A percentile compares a stretch with the other conserved stretches of the same genome.
These are phyloP conservation scores for Claviceps sp. DNA, from an alignment of 2,329 filamentous ascomycete species.

Conservation along the genomic window DNA sequence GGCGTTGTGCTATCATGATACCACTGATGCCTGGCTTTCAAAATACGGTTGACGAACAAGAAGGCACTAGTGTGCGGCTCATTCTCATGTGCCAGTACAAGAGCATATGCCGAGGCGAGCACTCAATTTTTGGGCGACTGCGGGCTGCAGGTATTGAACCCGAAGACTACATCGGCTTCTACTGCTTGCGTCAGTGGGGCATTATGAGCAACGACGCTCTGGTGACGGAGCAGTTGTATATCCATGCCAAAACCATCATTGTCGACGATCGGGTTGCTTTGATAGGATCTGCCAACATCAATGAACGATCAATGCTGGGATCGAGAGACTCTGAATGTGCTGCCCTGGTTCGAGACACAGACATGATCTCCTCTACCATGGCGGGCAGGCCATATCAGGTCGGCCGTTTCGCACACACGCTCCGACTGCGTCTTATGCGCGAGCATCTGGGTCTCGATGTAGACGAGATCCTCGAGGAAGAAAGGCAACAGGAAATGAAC, in stretches of 20 bases:
- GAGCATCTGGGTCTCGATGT: conserved; percentile 95
- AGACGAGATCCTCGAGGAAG: conserved; percentile 75
- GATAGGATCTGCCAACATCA: conserved; percentile 97
- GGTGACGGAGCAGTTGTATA: conserved; percentile 93
- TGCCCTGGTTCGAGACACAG: conserved; percentile 78
- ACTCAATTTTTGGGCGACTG: conserved; percentile 81
- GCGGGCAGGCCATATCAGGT: conserved; percentile 79
- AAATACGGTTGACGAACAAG: conserved; percentile 86
- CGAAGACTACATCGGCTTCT: conserved; percentile 92
- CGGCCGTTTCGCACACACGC: conserved; percentile 80
- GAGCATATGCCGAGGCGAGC: conserved; percentile 85
- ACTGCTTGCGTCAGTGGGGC: conserved; percentile 83
- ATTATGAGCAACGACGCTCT: conserved; percentile 74
- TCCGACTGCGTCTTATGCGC: conserved; percentile 87
- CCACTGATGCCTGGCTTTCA: conserved; percentile 98
- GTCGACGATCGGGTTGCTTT: conserved; percentile 88
- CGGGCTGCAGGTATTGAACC: conserved; percentile 73
- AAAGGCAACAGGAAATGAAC: conserved; percentile 54
- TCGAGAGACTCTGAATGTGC: conserved; percentile 86
- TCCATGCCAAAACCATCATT: conserved; percentile 93
- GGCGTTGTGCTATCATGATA: conserved; percentile 81
- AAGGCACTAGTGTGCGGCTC: conserved; percentile 83
- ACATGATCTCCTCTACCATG: conserved; percentile 89
- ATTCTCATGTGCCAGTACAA: conserved; percentile 97
- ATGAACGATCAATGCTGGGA: conserved; percentile 90